These are phyloP conservation scores for Aegle marmelos DNA, from an alignment of 345 rosid species.

Conservation along the genomic window DNA sequence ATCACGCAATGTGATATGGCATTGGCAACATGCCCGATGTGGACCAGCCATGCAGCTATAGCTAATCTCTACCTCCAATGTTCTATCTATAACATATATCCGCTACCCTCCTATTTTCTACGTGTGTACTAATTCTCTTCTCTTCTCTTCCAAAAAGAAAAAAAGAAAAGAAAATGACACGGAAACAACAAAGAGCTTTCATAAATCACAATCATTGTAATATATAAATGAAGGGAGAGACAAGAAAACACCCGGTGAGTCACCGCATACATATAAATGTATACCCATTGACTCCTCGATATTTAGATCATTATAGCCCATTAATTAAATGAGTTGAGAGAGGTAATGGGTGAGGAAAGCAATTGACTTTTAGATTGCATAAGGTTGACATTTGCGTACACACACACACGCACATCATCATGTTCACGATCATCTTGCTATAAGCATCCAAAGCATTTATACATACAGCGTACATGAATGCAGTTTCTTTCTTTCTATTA, in stretches of 20 bases:
- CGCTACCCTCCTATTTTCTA: not conserved
- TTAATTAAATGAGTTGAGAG: conserved; percentile 26
- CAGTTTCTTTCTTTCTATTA: not conserved
- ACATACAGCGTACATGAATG: not conserved
- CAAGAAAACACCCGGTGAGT: conserved; percentile 50
- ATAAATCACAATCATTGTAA: conserved; percentile 22
- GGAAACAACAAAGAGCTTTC: not conserved
- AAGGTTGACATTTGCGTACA: conserved; percentile 31
- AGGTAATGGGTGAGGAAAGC: conserved; percentile 26
- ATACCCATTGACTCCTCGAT: conserved; percentile 39
- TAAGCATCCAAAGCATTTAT: conserved; percentile 36
- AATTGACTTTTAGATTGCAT: conserved; percentile 40
- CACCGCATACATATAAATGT: conserved; percentile 16
- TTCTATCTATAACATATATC: too few species aligned
- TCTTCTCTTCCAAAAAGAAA: not conserved
- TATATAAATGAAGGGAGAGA: conserved; percentile 32
- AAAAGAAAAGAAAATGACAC: not conserved
- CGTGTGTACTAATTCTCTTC: not conserved
- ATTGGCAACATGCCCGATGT: conserved; percentile 24
- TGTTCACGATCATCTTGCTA: not conserved
- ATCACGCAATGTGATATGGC: conserved; percentile 34
- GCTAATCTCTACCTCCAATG: too few species aligned
- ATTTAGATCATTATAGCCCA: conserved; percentile 29
- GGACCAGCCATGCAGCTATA: conserved; percentile 1
- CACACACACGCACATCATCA: not conserved